Evolutionary conservation across 1,139 yeast genomes (phyloP), one percentile per base, ranked within the genome.

Genomic region (Candida albicans): DNA sequence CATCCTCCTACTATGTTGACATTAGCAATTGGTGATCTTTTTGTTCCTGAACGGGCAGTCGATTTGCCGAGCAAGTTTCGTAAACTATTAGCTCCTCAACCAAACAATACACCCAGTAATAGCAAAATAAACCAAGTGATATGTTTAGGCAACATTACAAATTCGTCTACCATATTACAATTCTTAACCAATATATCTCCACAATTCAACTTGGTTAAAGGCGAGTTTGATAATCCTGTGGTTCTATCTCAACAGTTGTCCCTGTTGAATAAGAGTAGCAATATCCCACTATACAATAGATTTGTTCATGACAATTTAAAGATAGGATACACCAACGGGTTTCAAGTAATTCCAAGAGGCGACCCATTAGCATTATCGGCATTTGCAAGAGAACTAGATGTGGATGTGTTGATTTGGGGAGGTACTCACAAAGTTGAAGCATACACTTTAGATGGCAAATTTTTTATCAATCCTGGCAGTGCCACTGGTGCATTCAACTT

Each of bases 371-470:
- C 95, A 37, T 71, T 93, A 47, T 73, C 88, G 54, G 80, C 87
- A 1, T 77, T 87, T 47, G 96, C 99, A 0, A 75, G 99, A 48
- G 93, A 90, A 64, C 72, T 91, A 72, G 96, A 91, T 60, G 98
- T 88, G 37, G 98, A 93, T 63, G 78, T 93, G 8, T 71, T 93
- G 55, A 73, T 93, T n/a, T 89, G 95, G 88, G 98, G 98, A n/a
- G 96, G 96, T 0, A 84, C 96, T 1, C 96, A 89, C 61, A 81
- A 82, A 51, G 95, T 89, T 7, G 98, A 93, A 59, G 96, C 97
- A 0, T 93, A 89, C 58, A 88, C 95, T 9, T 70, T 91, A 48
- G 98, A 90, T 53, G 96, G 95, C 26, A 89, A 88, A 66, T 89
- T 91, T 64, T 93, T 93, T 58, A 77, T 93, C 24, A 91, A 89